These are phyloP conservation scores for Leccinum barrowsii DNA, from an alignment of 768 basidiomycete species.

Conservation along the genomic window DNA sequence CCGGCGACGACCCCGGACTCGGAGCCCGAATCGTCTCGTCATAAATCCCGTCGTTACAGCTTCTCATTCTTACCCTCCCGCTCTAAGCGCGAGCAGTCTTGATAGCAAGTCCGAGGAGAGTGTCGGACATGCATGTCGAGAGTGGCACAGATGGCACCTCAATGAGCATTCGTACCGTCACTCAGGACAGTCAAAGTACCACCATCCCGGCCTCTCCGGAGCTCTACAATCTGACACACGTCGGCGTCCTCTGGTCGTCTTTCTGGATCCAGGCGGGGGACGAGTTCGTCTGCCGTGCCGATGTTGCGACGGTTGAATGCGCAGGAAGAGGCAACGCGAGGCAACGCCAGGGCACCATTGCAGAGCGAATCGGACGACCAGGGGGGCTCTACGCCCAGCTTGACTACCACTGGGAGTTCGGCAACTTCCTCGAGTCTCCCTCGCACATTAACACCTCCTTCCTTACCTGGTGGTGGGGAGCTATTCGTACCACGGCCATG, in stretches of 20 bases:
- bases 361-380: neutral
- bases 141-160: conserved; percentile 19
- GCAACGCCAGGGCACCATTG: neutral
- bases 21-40: conserved; percentile 2
- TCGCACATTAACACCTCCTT: conserved; percentile 3
- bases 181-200: conserved; percentile 19
- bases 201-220: conserved; percentile 2
- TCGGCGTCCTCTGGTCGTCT: conserved; percentile 4
- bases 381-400: conserved; percentile 20
- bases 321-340: conserved; percentile 6
- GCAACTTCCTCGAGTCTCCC: conserved; percentile 15
- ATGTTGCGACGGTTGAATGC: conserved; percentile 19
- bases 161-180: conserved; percentile 22
- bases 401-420: conserved; percentile 17
- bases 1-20: neutral
- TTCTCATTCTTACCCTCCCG: conserved; percentile 24
- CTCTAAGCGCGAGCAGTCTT: conserved; percentile 12
- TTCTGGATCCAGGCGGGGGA: neutral
- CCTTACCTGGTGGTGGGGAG: conserved; percentile 8
- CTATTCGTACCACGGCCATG: conserved; percentile 14
- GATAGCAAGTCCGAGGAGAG: neutral
- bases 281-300: conserved; percentile 6
- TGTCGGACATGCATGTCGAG: neutral
- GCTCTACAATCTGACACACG: conserved; percentile 8
- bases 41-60: conserved; percentile 17